A percentile compares a stretch with the other conserved stretches of the same genome.
Evolutionary conservation across 2,329 filamentous ascomycete genomes (phyloP).

Genomic region (Dactylellina sp.): DNA sequence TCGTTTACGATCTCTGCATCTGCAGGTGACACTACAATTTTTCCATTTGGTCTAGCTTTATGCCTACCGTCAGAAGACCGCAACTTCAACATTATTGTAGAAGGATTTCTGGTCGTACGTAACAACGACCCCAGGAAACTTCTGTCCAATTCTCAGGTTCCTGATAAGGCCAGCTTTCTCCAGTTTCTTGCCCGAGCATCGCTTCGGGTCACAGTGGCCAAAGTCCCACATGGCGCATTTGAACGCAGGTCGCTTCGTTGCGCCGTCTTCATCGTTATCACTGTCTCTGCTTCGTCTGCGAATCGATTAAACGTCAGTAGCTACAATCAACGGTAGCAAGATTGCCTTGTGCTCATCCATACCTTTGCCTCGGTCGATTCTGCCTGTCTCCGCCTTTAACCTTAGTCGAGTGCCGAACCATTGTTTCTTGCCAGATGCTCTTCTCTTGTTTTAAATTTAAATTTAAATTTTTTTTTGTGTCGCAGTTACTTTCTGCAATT

Average conservation of each 20-base stretch:
- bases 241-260: slow-evolving; percentile 70
- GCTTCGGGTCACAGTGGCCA: slow-evolving; percentile 95
- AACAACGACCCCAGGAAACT: slow-evolving; percentile 90
- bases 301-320: background rate
- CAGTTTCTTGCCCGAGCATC: slow-evolving; percentile 93
- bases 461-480: background rate
- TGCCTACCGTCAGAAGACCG: slow-evolving; percentile 24
- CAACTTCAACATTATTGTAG: background rate
- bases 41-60: slow-evolving; percentile 78
- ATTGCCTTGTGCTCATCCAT: background rate
- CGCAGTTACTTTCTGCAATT: slow-evolving; percentile 18
- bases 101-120: slow-evolving; percentile 68
- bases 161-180: slow-evolving; percentile 95
- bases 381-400: slow-evolving; percentile 38
- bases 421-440: slow-evolving; percentile 7
- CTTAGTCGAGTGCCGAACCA: slow-evolving; percentile 49
- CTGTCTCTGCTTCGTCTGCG: slow-evolving; percentile 25
- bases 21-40: slow-evolving; percentile 82
- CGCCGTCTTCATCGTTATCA: slow-evolving; percentile 60
- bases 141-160: slow-evolving; percentile 89
- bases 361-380: slow-evolving; percentile 35
- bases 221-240: slow-evolving; percentile 98
- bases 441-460: background rate
- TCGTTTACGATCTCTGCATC: slow-evolving; percentile 85
- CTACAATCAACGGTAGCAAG: slow-evolving; percentile 2